Evolutionary conservation across 768 basidiomycete genomes (phyloP), one percentile per base, ranked within the genome.

Genomic region (Termitomyces bulborhizus): DNA sequence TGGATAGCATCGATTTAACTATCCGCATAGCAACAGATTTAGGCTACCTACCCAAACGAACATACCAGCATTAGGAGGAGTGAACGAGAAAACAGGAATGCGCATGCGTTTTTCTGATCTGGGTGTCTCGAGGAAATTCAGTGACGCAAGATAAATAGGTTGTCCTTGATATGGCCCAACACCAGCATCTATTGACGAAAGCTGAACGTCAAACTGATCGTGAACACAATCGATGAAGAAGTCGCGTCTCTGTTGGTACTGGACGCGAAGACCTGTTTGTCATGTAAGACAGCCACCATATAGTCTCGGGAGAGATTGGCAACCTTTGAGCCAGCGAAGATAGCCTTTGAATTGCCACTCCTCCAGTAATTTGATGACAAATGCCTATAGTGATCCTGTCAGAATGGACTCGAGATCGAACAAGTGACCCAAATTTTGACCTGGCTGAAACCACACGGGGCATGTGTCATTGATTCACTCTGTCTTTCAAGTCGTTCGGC

Each of bases 11-110:
- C 39, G 46, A 34, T 31, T 50, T n/a, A 40, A 51, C 27, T 18
- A 47, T n/a, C 9, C 51, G 12, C 21, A 16, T 3, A 44, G 44
- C 12, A 34, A 6, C 32, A 32, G 13, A 34, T 47, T 0, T 6
- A 41, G 46, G 76, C 51, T 63, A 83, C 83, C 85, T 85, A 88
- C 32, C 34, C 34, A 34, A 34, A 85, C 59, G 68, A 90, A 93
- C 91, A 93, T 94, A 7, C 91, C 91, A n/a, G 86, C 78, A 1
- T 79, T 78, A 0, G 90, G 90, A 12, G 89, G 86, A 1, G 88
- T 79, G 64, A 91, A 86, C 46, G 81, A 83, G 59, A 91, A 79
- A 56, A 86, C 63, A 24, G 75, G 65, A 9, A 61, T 66, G 50
- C 56, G 43, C 46, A 55, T 51, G 47, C 49, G 18, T 16, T 46